Base-by-base conservation (phyloP, 495 filamentous ascomycete genomes). In the Penicillium simplicissimum region DNA sequence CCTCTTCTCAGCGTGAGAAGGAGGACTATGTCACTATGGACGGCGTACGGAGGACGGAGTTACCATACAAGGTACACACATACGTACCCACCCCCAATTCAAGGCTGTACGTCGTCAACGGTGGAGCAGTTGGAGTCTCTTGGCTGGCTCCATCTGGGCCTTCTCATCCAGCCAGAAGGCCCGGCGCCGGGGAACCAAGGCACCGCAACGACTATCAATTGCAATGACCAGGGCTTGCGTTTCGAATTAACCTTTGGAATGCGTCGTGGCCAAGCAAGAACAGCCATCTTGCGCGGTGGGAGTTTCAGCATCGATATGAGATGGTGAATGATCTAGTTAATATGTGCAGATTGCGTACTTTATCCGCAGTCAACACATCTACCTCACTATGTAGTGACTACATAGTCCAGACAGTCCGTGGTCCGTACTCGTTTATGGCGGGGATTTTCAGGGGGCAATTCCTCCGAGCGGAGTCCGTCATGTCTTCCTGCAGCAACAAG, bases 401-500 rank as follows among this genome's bases (percentile, higher is more conserved):
- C 40, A 43, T 8, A 19, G 9, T 15, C 37, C 37, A 21, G 8
- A 10, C 42, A 31, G 4, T 31, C 28, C 28, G 2, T 31, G 0
- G 7, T 58, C 53, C 66, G 66, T 65, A 68, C 59, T 68, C 65
- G 65, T 67, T 61, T 61, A 64, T 52, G 55, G 65, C 65, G 65
- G 65, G 43, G 59, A 62, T 68, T 63, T 70, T 70, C 65, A 70
- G 68, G 68, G 68, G 68, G 64, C 58, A 66, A 64, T 59, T 64
- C 48, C 62, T 45, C 14, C 40, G 23, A 31, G 38, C 48, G 34
- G 59, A 49, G 25, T 31, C 45, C 45, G 11, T 25, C 45, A 28
- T 48, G 9, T 4, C 28, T 25, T 23, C 45, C 45, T 31, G 13
- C 11, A 38, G 10, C 15, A 14, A 49, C 23, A 25, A 14, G 8